Evolutionary conservation across 352 stramenopile species (phyloP).

Genomic region (Elongisporangium prolatum): DNA sequence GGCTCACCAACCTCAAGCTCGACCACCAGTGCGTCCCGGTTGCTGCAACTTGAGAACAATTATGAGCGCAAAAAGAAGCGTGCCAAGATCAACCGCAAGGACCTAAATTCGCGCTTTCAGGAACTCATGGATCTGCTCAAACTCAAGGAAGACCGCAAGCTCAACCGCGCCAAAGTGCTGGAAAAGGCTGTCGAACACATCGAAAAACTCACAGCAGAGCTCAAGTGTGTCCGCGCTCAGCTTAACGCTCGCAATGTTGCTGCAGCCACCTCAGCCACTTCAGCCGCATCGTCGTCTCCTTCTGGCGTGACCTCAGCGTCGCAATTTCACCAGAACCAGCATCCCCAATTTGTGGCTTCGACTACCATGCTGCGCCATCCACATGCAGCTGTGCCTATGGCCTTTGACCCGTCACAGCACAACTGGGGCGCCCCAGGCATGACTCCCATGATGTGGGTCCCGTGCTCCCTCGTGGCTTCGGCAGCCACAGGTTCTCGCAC

Average conservation of each 20-base stretch:
- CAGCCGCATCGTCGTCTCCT: slow-evolving; percentile 2
- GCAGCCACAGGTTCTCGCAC: background rate
- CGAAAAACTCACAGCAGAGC: slow-evolving; percentile 38
- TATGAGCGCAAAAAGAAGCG: slow-evolving; percentile 72
- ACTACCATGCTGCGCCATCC: background rate
- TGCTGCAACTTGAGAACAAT: slow-evolving; percentile 57
- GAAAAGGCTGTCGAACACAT: slow-evolving; percentile 62
- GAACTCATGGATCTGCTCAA: slow-evolving; percentile 61
- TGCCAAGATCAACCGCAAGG: slow-evolving; percentile 64
- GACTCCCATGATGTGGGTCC: slow-evolving; percentile 35
- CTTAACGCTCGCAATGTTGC: slow-evolving; percentile 10
- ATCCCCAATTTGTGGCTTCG: background rate
- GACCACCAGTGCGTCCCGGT: slow-evolving; percentile 13
- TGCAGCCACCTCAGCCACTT: slow-evolving; percentile 2
- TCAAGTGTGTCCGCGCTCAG: slow-evolving; percentile 17
- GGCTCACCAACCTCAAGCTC: slow-evolving; percentile 1
- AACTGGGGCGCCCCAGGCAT: slow-evolving; percentile 17
- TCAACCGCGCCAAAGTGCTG: slow-evolving; percentile 64
- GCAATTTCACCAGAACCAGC: background rate
- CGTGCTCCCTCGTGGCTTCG: slow-evolving; percentile 23
- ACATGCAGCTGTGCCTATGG: slow-evolving; percentile 7
- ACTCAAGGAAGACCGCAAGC: slow-evolving; percentile 54
- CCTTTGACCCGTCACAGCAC: slow-evolving; percentile 15
- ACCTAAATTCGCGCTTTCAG: slow-evolving; percentile 61
- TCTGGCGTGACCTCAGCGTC: slow-evolving; percentile 1